Percentiles rank a stretch among this genome's conserved stretches.
These are phyloP conservation scores for Lagenaria siceraria DNA, from an alignment of 306 rosid species.

Conservation along the genomic window DNA sequence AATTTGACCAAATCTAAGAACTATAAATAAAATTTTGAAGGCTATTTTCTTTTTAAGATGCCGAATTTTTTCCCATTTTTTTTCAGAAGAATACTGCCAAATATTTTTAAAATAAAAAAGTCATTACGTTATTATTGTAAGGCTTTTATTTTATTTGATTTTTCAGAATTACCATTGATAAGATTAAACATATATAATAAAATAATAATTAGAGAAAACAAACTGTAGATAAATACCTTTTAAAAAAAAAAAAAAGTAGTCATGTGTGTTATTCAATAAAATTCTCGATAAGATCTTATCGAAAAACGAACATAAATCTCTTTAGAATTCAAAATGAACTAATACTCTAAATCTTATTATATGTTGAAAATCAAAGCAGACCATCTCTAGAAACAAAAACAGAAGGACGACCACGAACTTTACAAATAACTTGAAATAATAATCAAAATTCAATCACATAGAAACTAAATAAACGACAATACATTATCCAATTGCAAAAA, in stretches of 20 bases:
- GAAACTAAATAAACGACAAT: not conserved
- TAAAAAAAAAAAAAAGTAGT: accelerated
- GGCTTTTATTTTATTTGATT: no score
- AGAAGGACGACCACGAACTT: not conserved
- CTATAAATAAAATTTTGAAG: no score
- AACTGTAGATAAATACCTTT: not conserved
- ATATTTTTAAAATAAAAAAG: no score
- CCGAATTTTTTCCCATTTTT: no score
- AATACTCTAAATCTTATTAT: not conserved
- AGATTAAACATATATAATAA: no score
- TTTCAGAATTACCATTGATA: no score
- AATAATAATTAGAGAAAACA: no score
- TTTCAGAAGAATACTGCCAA: no score
- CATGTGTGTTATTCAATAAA: not conserved
- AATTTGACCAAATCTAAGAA: no score
- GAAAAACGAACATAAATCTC: accelerated
- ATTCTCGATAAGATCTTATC: not conserved
- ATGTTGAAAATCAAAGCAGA: not conserved
- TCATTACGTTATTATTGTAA: no score
- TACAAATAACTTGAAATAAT: not conserved
- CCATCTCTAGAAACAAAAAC: not conserved
- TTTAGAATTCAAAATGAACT: not conserved
- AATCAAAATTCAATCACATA: not conserved
- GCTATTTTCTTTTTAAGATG: no score
- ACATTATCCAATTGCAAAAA: not conserved